Evolutionary conservation across 352 stramenopile species (phyloP).

Genomic region (Sclerospora graminicola): DNA sequence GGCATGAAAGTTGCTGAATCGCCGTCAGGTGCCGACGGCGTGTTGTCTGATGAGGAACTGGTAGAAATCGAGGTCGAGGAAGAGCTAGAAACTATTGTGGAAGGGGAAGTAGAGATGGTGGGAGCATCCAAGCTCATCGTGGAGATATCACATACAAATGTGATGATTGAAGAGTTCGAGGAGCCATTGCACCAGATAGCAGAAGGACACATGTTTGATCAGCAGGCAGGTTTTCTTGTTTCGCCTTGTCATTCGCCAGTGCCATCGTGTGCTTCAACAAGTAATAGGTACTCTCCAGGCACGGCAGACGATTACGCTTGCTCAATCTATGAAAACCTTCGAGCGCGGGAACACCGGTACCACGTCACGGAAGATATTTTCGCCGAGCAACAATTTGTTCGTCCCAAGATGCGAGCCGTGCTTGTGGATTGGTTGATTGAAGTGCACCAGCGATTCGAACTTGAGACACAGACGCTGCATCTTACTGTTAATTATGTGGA

Average conservation of each 20-base stretch:
- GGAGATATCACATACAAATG: slow-evolving; percentile 2
- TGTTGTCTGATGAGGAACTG: slow-evolving; percentile 5
- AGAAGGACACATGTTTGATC: slow-evolving; percentile 15
- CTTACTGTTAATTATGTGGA: slow-evolving; percentile 98
- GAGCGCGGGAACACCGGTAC: slow-evolving; percentile 29
- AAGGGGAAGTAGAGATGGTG: slow-evolving; percentile 7
- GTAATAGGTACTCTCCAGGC: slow-evolving; percentile 24
- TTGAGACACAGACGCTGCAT: slow-evolving; percentile 95
- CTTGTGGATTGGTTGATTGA: slow-evolving; percentile 85
- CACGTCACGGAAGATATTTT: slow-evolving; percentile 47
- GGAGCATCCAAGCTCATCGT: not conserved
- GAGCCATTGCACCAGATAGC: slow-evolving; percentile 1
- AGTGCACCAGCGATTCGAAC: slow-evolving; percentile 98
- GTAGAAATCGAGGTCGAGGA: slow-evolving; percentile 4
- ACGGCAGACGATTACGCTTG: slow-evolving; percentile 39
- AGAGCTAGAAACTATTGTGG: slow-evolving; percentile 6
- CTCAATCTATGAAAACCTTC: slow-evolving; percentile 44
- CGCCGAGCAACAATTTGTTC: slow-evolving; percentile 36
- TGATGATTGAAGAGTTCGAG: slow-evolving; percentile 7
- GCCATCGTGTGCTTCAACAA: not conserved
- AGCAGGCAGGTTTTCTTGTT: slow-evolving; percentile 6
- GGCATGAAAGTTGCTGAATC: slow-evolving; percentile 1
- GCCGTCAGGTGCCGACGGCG: not conserved
- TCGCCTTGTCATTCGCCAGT: slow-evolving; percentile 1
- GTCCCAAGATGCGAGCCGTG: slow-evolving; percentile 48